Conservation (phyloP, 768 basidiomycete genomes). For the Leccinum pellstonianum region DNA sequence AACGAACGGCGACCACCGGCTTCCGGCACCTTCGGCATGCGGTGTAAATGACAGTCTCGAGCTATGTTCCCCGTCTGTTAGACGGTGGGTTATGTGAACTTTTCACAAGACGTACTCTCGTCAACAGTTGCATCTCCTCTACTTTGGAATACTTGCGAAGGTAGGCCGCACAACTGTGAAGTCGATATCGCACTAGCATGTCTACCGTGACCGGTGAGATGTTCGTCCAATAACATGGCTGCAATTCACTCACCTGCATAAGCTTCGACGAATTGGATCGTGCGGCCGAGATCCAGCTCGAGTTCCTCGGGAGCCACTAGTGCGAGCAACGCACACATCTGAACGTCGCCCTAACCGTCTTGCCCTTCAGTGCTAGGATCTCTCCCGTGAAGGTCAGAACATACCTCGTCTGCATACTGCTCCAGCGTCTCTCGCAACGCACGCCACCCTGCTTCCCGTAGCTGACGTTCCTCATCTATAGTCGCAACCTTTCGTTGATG, state of each 20-base stretch:
- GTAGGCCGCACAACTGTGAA: slow-evolving; percentile 71
- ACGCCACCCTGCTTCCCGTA: slow-evolving; percentile 56
- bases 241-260: slow-evolving; percentile 60
- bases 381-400: slow-evolving; percentile 1
- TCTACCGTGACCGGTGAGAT: slow-evolving; percentile 40
- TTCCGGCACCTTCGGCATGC: slow-evolving; percentile 70
- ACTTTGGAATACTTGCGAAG: slow-evolving; percentile 61
- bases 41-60: slow-evolving; percentile 71
- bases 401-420: slow-evolving; percentile 60
- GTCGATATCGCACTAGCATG: slow-evolving; percentile 55
- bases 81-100: neutral
- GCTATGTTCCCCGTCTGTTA: slow-evolving; percentile 41
- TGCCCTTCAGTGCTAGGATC: neutral
- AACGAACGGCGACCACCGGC: slow-evolving; percentile 44
- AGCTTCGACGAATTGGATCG: slow-evolving; percentile 57
- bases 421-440: slow-evolving; percentile 57
- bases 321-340: slow-evolving; percentile 74
- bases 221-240: neutral
- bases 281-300: slow-evolving; percentile 41
- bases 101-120: slow-evolving; percentile 43
- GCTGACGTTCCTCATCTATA: slow-evolving; percentile 46
- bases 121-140: slow-evolving; percentile 50
- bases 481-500: slow-evolving; percentile 27
- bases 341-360: slow-evolving; percentile 65
- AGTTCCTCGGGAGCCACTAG: slow-evolving; percentile 63